Base-by-base conservation (phyloP, 1,284 basidiomycete species). In the Apiotrichum porosum region DNA sequence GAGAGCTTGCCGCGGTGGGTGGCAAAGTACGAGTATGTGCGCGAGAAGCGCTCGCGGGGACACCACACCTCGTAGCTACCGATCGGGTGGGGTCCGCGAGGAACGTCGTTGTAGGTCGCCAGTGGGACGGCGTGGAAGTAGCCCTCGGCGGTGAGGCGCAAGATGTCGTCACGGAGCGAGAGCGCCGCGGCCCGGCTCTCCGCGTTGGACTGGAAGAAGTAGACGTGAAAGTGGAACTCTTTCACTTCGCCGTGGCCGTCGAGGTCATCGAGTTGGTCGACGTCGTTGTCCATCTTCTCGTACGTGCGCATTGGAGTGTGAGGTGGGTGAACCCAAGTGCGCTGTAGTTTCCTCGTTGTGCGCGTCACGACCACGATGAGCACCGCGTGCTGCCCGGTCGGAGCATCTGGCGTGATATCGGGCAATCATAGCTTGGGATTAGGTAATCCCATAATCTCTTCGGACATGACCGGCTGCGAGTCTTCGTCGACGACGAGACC, bases 201-300 rank as follows among this genome's bases (percentile, higher is more conserved):
- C 23, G 22, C 33, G 42, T 43, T 43, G 23, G 22, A 26, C 17
- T 43, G 42, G 42, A 36, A 36, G 22, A 35, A 43, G 42, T 43
- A 43, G 42, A 43, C 42, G 42, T 43, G 42, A 24, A 43, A 43
- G 24, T 43, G 42, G 33, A 19, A 36, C 24, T 43, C 42, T 21
- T 43, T 43, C 1, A 43, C 18, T n/a, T 43, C 42, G 23, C 23
- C 32, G 33, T 43, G 42, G 34, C 42, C 42, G 42, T 43, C 42
- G 33, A 43, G 42, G 17, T 34, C 33, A 34, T 43, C 42, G 22
- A 24, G n/a, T n/a, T n/a, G n/a, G n/a, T n/a, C n/a, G n/a, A n/a
- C n/a, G n/a, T n/a, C n/a, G n/a, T n/a, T n/a, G n/a, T n/a, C n/a
- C n/a, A n/a, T n/a, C n/a, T n/a, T n/a, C n/a, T n/a, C n/a, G n/a